Conservation (phyloP, 2,329 filamentous ascomycete genomes). For the Talaromyces sp. region DNA sequence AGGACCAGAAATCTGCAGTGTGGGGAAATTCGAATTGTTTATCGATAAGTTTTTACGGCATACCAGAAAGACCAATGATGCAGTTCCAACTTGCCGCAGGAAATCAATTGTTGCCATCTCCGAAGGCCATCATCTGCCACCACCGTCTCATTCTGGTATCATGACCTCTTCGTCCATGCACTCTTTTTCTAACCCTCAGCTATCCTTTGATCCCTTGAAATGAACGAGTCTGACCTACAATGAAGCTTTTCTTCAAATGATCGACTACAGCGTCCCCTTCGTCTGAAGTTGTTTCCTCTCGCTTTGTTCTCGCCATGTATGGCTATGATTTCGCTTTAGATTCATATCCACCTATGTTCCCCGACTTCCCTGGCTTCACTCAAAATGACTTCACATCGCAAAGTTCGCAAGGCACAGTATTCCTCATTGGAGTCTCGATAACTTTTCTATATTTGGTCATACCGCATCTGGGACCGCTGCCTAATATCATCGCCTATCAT, state of each 20-base stretch:
- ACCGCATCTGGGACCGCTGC: slow-evolving; percentile 32
- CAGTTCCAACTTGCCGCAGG: slow-evolving; percentile 22
- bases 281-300: slow-evolving; percentile 1
- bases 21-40: slow-evolving; percentile 28
- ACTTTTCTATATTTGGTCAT: slow-evolving; percentile 34
- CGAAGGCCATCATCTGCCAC: not conserved
- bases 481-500: slow-evolving; percentile 31
- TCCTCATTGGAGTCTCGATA: slow-evolving; percentile 27
- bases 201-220: not conserved
- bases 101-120: slow-evolving; percentile 15
- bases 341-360: slow-evolving; percentile 26
- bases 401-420: slow-evolving; percentile 34
- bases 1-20: slow-evolving; percentile 19
- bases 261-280: not conserved
- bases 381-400: slow-evolving; percentile 35
- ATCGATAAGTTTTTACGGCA: slow-evolving; percentile 39
- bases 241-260: slow-evolving; percentile 11
- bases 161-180: not conserved
- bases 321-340: slow-evolving; percentile 32
- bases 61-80: slow-evolving; percentile 28
- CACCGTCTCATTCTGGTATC: not conserved
- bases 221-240: slow-evolving; percentile 2
- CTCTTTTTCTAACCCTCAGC: not conserved
- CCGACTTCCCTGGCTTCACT: slow-evolving; percentile 27
- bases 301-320: slow-evolving; percentile 33